Conservation (phyloP, 2,329 filamentous ascomycete genomes). For the Didymella segeticola region DNA sequence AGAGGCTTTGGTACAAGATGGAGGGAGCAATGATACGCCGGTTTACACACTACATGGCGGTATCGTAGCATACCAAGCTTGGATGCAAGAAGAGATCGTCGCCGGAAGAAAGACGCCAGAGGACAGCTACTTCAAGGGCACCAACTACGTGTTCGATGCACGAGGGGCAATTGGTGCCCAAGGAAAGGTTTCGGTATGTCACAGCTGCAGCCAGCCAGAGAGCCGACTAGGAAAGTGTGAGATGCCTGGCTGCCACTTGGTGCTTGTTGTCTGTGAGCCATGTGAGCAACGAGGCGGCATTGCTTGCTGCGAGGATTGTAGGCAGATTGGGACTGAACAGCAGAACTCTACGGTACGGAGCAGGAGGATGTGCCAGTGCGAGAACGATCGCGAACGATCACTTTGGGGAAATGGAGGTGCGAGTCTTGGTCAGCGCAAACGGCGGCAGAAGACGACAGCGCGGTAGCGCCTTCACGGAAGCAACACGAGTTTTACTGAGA, state of each 20-base stretch:
- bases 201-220: slow-evolving; percentile 22
- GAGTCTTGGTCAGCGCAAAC: slow-evolving; percentile 1
- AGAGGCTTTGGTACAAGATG: slow-evolving; percentile 18
- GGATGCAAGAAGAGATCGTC: slow-evolving; percentile 28
- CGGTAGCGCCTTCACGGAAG: neutral
- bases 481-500: neutral
- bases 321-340: slow-evolving; percentile 1
- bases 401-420: slow-evolving; percentile 28
- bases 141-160: slow-evolving; percentile 36
- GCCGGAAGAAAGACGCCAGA: slow-evolving; percentile 22
- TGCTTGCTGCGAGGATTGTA: slow-evolving; percentile 28
- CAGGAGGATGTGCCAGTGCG: slow-evolving; percentile 28
- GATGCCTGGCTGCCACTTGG: slow-evolving; percentile 26
- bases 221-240: slow-evolving; percentile 27
- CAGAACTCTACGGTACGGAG: neutral
- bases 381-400: slow-evolving; percentile 24
- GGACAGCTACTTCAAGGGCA: slow-evolving; percentile 33
- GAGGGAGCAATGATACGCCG: slow-evolving; percentile 1
- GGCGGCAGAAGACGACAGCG: neutral
- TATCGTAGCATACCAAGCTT: slow-evolving; percentile 32
- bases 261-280: slow-evolving; percentile 26
- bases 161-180: slow-evolving; percentile 27
- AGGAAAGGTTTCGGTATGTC: slow-evolving; percentile 25
- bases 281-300: slow-evolving; percentile 21
- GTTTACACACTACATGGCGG: slow-evolving; percentile 32